These are phyloP conservation scores for Aspergillus fumigatus DNA, from an alignment of 2,329 filamentous ascomycete genomes.

Conservation along the genomic window DNA sequence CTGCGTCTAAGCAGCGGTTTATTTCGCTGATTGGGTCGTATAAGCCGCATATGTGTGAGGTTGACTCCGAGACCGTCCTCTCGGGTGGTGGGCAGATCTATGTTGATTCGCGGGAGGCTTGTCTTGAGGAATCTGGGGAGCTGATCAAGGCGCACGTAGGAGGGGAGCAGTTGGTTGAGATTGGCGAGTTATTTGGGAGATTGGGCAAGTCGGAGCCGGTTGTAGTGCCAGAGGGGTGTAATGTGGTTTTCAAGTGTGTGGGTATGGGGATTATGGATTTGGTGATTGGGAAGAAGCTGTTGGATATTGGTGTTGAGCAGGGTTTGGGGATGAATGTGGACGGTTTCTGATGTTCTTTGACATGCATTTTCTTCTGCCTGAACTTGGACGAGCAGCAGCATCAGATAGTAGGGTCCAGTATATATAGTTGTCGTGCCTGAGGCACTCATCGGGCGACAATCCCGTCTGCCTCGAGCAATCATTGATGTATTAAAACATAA, in stretches of 20 bases:
- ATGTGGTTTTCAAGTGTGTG: slow-evolving; percentile 49
- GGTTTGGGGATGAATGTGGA: slow-evolving; percentile 33
- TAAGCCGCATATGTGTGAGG: slow-evolving; percentile 50
- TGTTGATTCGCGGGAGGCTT: slow-evolving; percentile 54
- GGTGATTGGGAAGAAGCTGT: slow-evolving; percentile 40
- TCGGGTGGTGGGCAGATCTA: slow-evolving; percentile 62
- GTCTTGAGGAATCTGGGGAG: slow-evolving; percentile 45
- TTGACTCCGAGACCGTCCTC: slow-evolving; percentile 43
- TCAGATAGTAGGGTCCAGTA: not conserved
- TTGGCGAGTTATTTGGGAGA: slow-evolving; percentile 36
- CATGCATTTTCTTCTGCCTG: not conserved
- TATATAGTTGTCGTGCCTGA: not conserved
- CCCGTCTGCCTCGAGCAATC: not conserved
- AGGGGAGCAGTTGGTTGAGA: slow-evolving; percentile 38
- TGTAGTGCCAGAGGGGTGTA: slow-evolving; percentile 28
- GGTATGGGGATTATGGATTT: slow-evolving; percentile 50
- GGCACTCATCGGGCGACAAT: not conserved
- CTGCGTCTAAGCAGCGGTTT: slow-evolving; percentile 35
- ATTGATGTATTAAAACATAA: not conserved
- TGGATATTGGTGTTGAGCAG: slow-evolving; percentile 32
- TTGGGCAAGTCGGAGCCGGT: slow-evolving; percentile 14
- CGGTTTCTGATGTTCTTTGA: slow-evolving; percentile 28
- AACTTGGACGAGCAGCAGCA: not conserved
- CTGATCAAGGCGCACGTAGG: slow-evolving; percentile 38
- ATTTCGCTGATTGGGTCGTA: slow-evolving; percentile 52